Evolutionary conservation across 768 basidiomycete genomes (phyloP), one percentile per base, ranked within the genome.

Genomic region (Grammothele lineata): DNA sequence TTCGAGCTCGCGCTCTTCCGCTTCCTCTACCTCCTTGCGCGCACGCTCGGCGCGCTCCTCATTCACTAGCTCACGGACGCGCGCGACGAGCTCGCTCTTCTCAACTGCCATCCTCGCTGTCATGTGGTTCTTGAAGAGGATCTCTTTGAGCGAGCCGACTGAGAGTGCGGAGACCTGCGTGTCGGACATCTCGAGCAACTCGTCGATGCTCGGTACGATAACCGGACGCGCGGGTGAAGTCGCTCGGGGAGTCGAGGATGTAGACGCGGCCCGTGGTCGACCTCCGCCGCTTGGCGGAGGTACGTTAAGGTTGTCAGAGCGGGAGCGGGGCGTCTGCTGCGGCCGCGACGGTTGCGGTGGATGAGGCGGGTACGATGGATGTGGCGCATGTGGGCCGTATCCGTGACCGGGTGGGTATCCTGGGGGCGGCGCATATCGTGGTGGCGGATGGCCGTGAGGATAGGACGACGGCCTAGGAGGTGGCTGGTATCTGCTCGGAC

Each of bases 111-210:
- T 61, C 58, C 83, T 72, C 35, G 73, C 69, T 53, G 81, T 77
- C 23, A 88, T 80, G 55, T 80, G 91, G 54, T 93, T 90, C 44
- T 81, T 80, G 59, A 81, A 90, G 18, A 96, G 65, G 17, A 95
- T 76, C 2, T 74, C 72, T 62, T 96, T 96, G 38, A 96, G 71
- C n/a, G 74, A 67, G 19, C 79, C 69, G 44, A 94, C 79, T 6
- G 85, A 79, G 12, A 95, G 70, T 3, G 72, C 64, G 2, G 72
- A 62, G n/a, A 94, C 65, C 12, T 73, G 70, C 6, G 76, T 76
- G 1, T 71, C 60, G 0, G 78, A 64, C 73, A 90, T 81, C 0
- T 70, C 68, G 2, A 94, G 70, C 4, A 96, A 72, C 32, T 79
- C 71, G 52, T 87, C 74, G 26, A 95, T 77, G 36, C 84, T 69